Base-by-base conservation (phyloP, 2,329 filamentous ascomycete genomes). In the Cadophora gregata region DNA sequence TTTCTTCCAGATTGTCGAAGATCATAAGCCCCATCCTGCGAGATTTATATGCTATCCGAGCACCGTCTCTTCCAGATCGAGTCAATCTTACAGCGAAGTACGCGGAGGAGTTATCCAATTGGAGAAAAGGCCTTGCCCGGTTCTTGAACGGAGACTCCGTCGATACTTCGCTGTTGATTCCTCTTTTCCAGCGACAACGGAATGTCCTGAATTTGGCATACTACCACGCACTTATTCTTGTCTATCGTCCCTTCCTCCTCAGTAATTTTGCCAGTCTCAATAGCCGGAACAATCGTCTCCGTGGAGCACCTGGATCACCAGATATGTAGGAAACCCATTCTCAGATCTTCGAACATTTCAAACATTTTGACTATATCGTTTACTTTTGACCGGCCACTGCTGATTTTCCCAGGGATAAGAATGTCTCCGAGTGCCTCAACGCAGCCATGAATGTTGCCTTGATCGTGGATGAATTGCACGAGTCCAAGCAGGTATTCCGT, bases 161-260 rank as follows among this genome's bases (percentile, higher is more conserved):
- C 5, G 80, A 82, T 58, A 77, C 80, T 0, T 80, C 78, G 4
- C 78, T 80, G 63, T 73, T 83, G 8, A 81, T 83, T 36, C 79
- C 83, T 0, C 78, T 83, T n/a, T 85, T 84, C 69, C 80, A 83
- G 63, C 78, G 83, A 5, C 77, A 80, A 66, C 72, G 73, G 25
- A 79, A 75, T 53, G 78, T 78, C 9, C 67, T 80, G 1, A 77
- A 76, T 59, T 69, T 79, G 12, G 76, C 78, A 0, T 79, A 78
- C 58, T 74, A 71, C 47, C 78, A 80, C 66, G 75, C 77, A 9
- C 63, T 77, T 8, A 77, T 80, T 6, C 66, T 78, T 24, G 71
- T 76, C 0, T 72, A 79, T 60, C 72, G 77, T 14, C 77, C 77
- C 1, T 79, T 76, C 60, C 61, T 74, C 2, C 70, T 79, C 14